Conservation (phyloP, 495 filamentous ascomycete genomes). For the Penicillium goetzii region DNA sequence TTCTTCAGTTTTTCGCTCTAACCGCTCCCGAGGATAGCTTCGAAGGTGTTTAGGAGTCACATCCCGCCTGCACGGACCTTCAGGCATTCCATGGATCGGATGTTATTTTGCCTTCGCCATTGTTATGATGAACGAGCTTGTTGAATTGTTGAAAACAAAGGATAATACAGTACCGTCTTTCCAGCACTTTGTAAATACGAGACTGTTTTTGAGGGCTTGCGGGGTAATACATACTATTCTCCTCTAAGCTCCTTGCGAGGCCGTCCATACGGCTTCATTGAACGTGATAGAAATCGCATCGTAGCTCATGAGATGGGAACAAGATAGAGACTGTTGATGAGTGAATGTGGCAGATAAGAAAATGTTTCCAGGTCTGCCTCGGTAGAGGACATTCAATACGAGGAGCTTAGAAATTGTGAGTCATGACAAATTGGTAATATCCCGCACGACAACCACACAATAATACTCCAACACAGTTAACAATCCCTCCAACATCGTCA, state of each 20-base stretch:
- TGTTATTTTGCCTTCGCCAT: not conserved
- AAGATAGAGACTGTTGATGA: not conserved
- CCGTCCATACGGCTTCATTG: not conserved
- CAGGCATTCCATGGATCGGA: not conserved
- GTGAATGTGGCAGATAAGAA: not conserved
- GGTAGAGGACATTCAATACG: not conserved
- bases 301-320: not conserved
- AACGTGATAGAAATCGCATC: not conserved
- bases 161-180: not conserved
- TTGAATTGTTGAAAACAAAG: not conserved
- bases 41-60: not conserved
- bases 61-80: slow-evolving; percentile 5
- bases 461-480: not conserved
- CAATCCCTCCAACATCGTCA: slow-evolving; percentile 4
- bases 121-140: not conserved
- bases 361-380: not conserved
- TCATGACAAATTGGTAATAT: not conserved
- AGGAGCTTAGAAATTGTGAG: not conserved
- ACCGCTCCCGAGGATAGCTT: not conserved
- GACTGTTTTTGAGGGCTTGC: not conserved
- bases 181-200: not conserved
- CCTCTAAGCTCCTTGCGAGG: not conserved
- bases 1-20: slow-evolving; percentile 1
- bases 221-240: not conserved
- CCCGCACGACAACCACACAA: not conserved